Evolutionary conservation across 2,329 filamentous ascomycete genomes (phyloP).

Genomic region (Epichloe elymi): DNA sequence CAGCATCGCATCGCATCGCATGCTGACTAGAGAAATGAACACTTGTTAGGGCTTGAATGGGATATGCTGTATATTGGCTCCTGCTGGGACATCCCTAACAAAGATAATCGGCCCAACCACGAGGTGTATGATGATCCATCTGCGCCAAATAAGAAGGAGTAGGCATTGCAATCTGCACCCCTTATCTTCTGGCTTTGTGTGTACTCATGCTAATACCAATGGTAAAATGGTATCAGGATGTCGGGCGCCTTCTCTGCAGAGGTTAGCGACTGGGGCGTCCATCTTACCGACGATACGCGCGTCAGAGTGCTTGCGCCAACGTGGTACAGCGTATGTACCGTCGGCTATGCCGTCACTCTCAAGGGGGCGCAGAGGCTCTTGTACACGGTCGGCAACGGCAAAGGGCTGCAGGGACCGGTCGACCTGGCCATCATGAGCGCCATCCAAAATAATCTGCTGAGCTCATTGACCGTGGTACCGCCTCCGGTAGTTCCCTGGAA

Average conservation of each 20-base stretch:
- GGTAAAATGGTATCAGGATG: not conserved
- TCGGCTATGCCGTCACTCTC: slow-evolving; percentile 1
- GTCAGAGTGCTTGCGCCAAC: not conserved
- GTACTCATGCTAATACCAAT: not conserved
- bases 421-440: slow-evolving; percentile 1
- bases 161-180: not conserved
- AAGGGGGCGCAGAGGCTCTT: not conserved
- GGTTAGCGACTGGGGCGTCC: not conserved
- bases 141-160: not conserved
- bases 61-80: slow-evolving; percentile 1
- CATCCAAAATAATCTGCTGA: not conserved
- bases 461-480: not conserved
- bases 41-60: not conserved
- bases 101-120: not conserved
- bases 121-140: not conserved
- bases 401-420: not conserved
- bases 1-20: too few species aligned
- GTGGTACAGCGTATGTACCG: slow-evolving; percentile 2
- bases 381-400: not conserved
- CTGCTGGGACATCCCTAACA: slow-evolving; percentile 2
- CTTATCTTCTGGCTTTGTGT: too few species aligned
- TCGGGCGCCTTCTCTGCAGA: not conserved
- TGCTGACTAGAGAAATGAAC: too few species aligned
- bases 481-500: not conserved
- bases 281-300: not conserved